These are phyloP conservation scores for Phenoliferia sp. DNA, from an alignment of 1,284 basidiomycete species.

Conservation along the genomic window DNA sequence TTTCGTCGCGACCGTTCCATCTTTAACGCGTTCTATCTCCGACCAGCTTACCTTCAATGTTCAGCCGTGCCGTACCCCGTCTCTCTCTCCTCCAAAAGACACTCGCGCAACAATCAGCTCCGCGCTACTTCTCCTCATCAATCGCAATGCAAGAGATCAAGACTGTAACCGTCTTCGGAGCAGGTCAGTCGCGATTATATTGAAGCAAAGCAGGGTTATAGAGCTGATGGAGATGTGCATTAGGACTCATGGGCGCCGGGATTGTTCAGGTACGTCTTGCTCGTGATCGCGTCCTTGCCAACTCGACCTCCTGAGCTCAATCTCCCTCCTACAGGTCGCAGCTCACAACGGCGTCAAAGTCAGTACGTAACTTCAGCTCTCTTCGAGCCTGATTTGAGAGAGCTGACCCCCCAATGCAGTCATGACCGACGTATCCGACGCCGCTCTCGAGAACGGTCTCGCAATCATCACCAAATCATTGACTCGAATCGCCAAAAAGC, in stretches of 20 bases:
- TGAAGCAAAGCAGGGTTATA: no score
- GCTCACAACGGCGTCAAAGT: slow-evolving; percentile 49
- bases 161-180: slow-evolving; percentile 26
- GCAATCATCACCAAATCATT: slow-evolving; percentile 54
- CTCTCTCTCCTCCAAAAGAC: not conserved
- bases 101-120: not conserved
- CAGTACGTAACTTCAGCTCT: slow-evolving; percentile 2
- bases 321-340: slow-evolving; percentile 22
- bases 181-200: not conserved
- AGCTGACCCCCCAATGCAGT: slow-evolving; percentile 18
- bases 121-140: not conserved
- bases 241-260: slow-evolving; percentile 52
- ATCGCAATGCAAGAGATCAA: not conserved
- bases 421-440: slow-evolving; percentile 46
- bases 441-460: slow-evolving; percentile 49
- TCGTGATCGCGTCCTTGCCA: not conserved
- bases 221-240: slow-evolving; percentile 12
- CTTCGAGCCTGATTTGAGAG: not conserved
- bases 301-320: not conserved
- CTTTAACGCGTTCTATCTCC: no score
- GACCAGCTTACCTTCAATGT: not conserved
- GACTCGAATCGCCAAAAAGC: slow-evolving; percentile 49
- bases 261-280: slow-evolving; percentile 47
- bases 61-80: not conserved
- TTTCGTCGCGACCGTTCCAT: no score